These are phyloP conservation scores for Leptosphaerulina australis DNA, from an alignment of 2,329 filamentous ascomycete species.

Conservation along the genomic window DNA sequence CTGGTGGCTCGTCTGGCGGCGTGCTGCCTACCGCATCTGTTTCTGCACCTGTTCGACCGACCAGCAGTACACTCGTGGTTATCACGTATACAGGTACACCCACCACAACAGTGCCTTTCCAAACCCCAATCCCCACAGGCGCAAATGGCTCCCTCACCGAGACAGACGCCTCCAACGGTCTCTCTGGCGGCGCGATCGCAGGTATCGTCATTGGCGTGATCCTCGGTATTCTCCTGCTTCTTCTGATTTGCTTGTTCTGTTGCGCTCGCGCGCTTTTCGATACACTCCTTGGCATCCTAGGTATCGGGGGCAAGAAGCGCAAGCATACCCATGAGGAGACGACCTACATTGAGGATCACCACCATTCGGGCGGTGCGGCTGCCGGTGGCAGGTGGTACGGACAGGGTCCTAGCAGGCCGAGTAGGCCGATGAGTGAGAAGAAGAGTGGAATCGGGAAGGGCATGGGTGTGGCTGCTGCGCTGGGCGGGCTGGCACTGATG, in stretches of 20 bases:
- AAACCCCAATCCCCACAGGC: conserved; percentile 60
- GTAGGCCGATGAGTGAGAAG: conserved; percentile 42
- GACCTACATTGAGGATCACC: conserved; percentile 67
- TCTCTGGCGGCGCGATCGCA: conserved; percentile 76
- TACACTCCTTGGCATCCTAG: conserved; percentile 65
- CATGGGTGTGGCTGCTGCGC: conserved; percentile 50
- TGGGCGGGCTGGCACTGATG: conserved; percentile 53
- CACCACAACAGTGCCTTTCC: conserved; percentile 57
- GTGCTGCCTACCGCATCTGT: conserved; percentile 47
- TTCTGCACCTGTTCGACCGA: conserved; percentile 59
- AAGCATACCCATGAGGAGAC: conserved; percentile 62
- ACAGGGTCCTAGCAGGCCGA: conserved; percentile 44
- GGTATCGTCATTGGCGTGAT: conserved; percentile 80
- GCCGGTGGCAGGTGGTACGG: conserved; percentile 59
- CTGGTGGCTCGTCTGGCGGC: conserved; percentile 56
- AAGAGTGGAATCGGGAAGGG: conserved; percentile 44
- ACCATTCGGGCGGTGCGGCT: conserved; percentile 64
- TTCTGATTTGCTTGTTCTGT: conserved; percentile 77
- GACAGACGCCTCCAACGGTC: conserved; percentile 40
- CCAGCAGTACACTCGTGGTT: conserved; percentile 61
- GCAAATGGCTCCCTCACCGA: conserved; percentile 50
- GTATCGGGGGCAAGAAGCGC: conserved; percentile 59
- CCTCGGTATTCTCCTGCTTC: conserved; percentile 68
- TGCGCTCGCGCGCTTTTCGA: conserved; percentile 62
- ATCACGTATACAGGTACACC: conserved; percentile 53